Evolutionary conservation across 352 stramenopile species (phyloP), one percentile per base, ranked within the genome.

Genomic region (Phytophthora lateralis): DNA sequence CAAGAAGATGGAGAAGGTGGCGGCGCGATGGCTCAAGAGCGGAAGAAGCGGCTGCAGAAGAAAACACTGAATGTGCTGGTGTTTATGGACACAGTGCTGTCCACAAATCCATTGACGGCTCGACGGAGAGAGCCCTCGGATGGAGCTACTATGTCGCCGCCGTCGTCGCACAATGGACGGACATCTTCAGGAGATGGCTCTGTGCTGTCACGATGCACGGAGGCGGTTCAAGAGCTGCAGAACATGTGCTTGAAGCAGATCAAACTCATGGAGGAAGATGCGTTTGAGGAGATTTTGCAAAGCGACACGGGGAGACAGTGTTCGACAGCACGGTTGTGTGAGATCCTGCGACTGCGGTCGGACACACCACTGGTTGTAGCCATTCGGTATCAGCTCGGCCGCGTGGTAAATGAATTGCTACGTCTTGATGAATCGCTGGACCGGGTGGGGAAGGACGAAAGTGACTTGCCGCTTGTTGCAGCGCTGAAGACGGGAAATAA

Each of bases 321-420:
- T 38, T 89, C 85, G 0, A 95, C 87, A 0, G 68, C 82, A 37
- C 65, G 82, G 11, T 59, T 95, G 8, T 88, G 80, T 21, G 73
- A 75, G n/a, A 74, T 95, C 21, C 42, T 93, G 30, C 70, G 63
- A 14, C 59, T 85, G 50, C 75, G 87, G 17, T 92, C 85, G 0
- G 67, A 78, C 37, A 78, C 76, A 0, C 84, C 87, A 7, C 60
- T 95, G 4, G 81, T 91, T 48, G 77, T 89, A 1, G 84, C 87
- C 3, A 80, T 95, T 20, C 78, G 85, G n/a, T 93, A 93, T 49
- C 81, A 95, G 26, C 66, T 93, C 18, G 78, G 78, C 4, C 84
- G 83, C 7, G 87, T 82, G 3, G 87, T 95, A n/a, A 88, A 95
- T 49, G 85, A 93, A 43, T 39, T 95, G 4, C 49, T 95, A 34